These are phyloP conservation scores for Raffaelea deltoideospora DNA, from an alignment of 2,329 filamentous ascomycete genomes.

Conservation along the genomic window DNA sequence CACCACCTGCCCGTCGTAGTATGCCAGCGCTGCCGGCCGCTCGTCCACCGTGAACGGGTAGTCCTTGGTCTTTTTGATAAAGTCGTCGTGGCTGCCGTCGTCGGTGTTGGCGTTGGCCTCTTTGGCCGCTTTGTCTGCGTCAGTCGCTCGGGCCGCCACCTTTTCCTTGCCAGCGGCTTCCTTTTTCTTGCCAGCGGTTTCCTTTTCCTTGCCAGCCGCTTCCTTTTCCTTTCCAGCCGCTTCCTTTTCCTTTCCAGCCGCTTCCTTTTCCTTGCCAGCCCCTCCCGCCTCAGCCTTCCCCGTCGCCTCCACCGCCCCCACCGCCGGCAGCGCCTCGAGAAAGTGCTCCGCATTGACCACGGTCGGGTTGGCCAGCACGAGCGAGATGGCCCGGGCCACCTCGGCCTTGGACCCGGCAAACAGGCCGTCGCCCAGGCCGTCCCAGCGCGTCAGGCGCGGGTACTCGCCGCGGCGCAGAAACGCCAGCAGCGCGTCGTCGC, in stretches of 20 bases:
- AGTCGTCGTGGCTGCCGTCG: constrained; percentile 4
- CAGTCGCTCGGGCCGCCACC: constrained; percentile 1
- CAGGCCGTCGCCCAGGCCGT: constrained; percentile 54
- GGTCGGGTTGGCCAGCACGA: constrained; percentile 39
- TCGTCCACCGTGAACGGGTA: constrained; percentile 51
- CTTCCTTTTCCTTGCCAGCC: neutral
- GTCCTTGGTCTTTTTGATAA: constrained; percentile 12
- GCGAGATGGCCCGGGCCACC: constrained; percentile 47
- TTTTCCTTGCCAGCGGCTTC: too few relatives aligned
- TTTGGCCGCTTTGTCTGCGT: neutral
- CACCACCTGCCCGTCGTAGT: constrained; percentile 54
- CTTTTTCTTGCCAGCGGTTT: too few relatives aligned
- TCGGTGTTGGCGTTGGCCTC: neutral
- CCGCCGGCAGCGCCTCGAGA: constrained; percentile 38
- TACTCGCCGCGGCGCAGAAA: constrained; percentile 66
- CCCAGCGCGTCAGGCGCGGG: constrained; percentile 57
- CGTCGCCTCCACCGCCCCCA: neutral
- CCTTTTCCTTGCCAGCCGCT: too few relatives aligned
- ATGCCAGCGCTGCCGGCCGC: constrained; percentile 54
- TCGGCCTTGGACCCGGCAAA: constrained; percentile 54
- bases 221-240: too few relatives aligned
- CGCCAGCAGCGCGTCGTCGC: constrained; percentile 55
- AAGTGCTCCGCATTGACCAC: constrained; percentile 45
- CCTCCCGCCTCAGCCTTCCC: neutral
- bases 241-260: too few relatives aligned